Evolutionary conservation across 305 asterid genomes (phyloP), one percentile per base, ranked within the genome.

Genomic region (Fraxinus paxiana): DNA sequence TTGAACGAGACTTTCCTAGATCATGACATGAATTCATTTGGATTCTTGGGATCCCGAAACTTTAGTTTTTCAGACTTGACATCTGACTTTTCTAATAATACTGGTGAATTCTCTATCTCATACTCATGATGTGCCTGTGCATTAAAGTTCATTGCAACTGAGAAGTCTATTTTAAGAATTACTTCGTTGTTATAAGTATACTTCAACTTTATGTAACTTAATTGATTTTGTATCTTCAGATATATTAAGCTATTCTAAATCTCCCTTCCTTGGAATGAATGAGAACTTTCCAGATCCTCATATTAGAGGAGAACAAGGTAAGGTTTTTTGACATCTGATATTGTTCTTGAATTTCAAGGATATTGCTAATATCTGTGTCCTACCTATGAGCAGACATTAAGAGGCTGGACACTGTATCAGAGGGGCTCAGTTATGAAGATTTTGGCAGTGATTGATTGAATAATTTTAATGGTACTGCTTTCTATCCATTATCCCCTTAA

Each of bases 41-140:
- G 96, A 38, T 87, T 89, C 67, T 85, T 94, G 88, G 92, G 93
- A 74, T 91, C 97, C 56, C 96, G 92, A 30, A 93, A 89, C 87
- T 94, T 94, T 84, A 93, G 98, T 84, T 87, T 93, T 73, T 92
- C 98, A 5, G 97, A 93, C 85, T 82, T 94, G 87, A 87, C 97
- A 31, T 90, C 92, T 9, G 97, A 89, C 85, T 92, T 92, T 81
- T 86, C 97, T 71, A 92, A 89, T 79, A 86, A 92, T 82, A 83
- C 89, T n/a, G 97, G 97, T 94, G 79, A 35, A 83, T 77, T 35
- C 83, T 81, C 84, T 75, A 59, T 15, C 82, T 79, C 69, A 56
- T 18, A 13, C 71, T 46, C 81, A 70, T 78, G 35, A 77, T 28
- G 70, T 12, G 69, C 18, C 6, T n/a, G 30, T 72, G 51, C 76